These are phyloP conservation scores for Cairneyella variabilis DNA, from an alignment of 495 filamentous ascomycete genomes.

Conservation along the genomic window DNA sequence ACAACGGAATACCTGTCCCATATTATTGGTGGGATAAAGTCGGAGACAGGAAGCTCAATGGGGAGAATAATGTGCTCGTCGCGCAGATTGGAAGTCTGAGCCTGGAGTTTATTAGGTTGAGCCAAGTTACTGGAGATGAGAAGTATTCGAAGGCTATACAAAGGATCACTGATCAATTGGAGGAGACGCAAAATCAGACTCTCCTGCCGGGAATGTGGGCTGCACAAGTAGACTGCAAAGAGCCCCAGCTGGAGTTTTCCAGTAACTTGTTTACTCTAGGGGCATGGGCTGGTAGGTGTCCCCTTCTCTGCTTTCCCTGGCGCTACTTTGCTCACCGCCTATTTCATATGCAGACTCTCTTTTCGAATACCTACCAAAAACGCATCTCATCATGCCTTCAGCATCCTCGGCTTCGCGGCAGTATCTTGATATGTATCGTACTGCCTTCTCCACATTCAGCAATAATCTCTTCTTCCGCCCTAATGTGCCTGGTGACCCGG, in stretches of 20 bases:
- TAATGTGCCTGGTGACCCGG: constrained; percentile 66
- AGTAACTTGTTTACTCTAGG: constrained; percentile 54
- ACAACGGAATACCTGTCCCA: constrained; percentile 89
- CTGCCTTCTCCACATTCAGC: neutral
- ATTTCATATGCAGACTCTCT: constrained; percentile 69
- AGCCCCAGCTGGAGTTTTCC: neutral
- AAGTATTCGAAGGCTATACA: constrained; percentile 93
- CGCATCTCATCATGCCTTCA: constrained; percentile 50
- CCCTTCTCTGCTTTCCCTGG: neutral
- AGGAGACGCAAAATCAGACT: constrained; percentile 66
- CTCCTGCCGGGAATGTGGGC: constrained; percentile 83
- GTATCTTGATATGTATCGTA: constrained; percentile 10
- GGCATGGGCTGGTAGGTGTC: neutral
- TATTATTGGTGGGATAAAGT: constrained; percentile 51
- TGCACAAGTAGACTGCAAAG: constrained; percentile 20
- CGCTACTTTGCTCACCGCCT: neutral
- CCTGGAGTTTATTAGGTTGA: constrained; percentile 88
- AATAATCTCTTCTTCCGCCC: constrained; percentile 74
- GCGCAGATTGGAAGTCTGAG: constrained; percentile 74
- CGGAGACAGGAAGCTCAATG: neutral
- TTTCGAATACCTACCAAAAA: constrained; percentile 93
- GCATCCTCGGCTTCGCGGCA: constrained; percentile 37
- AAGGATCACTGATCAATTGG: constrained; percentile 83
- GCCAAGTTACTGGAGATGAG: constrained; percentile 78
- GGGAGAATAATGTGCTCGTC: constrained; percentile 25